phyloP scores from a whole-genome alignment of 371 early-diverging fungal genomes.

The Syncephalastrum monosporum region DNA sequence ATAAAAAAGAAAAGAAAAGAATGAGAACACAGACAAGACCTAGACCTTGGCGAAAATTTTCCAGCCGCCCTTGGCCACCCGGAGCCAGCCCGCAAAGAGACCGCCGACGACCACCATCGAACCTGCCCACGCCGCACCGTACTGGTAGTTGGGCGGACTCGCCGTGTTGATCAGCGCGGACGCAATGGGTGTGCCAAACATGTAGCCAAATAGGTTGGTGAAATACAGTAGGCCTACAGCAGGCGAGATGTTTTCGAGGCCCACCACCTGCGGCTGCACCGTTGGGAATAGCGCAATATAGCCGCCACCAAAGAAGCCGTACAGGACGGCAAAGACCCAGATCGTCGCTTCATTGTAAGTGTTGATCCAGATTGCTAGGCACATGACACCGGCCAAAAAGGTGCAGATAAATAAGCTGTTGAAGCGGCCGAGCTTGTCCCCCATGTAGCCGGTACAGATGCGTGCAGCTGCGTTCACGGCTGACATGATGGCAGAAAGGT shows the following conservation, averaged over 20 bases:
- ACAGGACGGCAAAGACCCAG: conserved; percentile 41
- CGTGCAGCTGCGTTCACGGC: conserved; percentile 51
- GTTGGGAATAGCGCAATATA: conserved; percentile 49
- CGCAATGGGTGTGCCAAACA: conserved; percentile 56
- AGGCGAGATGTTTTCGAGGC: conserved; percentile 44
- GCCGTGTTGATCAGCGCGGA: conserved; percentile 39
- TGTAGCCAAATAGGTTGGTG: conserved; percentile 49
- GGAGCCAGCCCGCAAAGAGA: conserved; percentile 28
- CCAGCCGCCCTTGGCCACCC: conserved; percentile 34
- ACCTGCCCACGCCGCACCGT: conserved; percentile 25
- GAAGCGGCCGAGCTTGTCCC: conserved; percentile 59
- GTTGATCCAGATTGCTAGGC: conserved; percentile 38
- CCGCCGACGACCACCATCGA: conserved; percentile 28
- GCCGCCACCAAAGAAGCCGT: conserved; percentile 59
- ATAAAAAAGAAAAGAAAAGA: neutral
- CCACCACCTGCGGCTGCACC: conserved; percentile 52
- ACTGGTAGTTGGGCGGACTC: conserved; percentile 19
- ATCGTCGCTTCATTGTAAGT: conserved; percentile 37
- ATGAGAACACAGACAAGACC: neutral
- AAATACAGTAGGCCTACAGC: conserved; percentile 52
- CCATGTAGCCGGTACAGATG: conserved; percentile 44
- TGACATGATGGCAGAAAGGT: conserved; percentile 48
- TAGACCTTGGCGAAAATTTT: conserved; percentile 4
- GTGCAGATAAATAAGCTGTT: conserved; percentile 56
- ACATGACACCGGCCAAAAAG: conserved; percentile 39